Conservation (phyloP, 2,329 filamentous ascomycete species). For the Pseudovirgaria hyperparasitica region DNA sequence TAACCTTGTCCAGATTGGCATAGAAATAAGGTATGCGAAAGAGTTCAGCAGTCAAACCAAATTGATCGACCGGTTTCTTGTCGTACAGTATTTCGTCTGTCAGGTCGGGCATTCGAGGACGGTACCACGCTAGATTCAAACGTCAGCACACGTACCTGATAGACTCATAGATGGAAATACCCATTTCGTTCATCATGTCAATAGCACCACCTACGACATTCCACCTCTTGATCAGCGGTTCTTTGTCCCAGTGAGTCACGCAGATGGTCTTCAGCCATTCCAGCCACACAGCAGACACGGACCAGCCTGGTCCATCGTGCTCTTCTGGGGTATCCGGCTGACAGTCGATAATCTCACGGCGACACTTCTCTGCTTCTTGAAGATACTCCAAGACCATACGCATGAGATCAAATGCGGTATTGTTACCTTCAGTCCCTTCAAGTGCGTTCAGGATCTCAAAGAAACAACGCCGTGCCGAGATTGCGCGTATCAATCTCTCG, state of each 20-base stretch:
- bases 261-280: slow-evolving; percentile 67
- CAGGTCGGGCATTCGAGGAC: too few relatives aligned
- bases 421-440: slow-evolving; percentile 1
- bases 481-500: slow-evolving; percentile 34
- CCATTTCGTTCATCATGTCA: slow-evolving; percentile 57
- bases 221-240: slow-evolving; percentile 54
- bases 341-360: slow-evolving; percentile 8
- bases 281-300: slow-evolving; percentile 28
- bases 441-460: slow-evolving; percentile 31
- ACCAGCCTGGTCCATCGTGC: slow-evolving; percentile 21
- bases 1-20: slow-evolving; percentile 60
- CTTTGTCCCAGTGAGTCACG: slow-evolving; percentile 69
- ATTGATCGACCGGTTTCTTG: too few relatives aligned
- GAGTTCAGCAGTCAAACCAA: too few relatives aligned
- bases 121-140: too few relatives aligned
- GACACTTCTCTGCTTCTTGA: slow-evolving; percentile 11
- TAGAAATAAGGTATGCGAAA: slow-evolving; percentile 67
- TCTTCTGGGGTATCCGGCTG: slow-evolving; percentile 8
- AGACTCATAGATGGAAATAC: slow-evolving; percentile 33
- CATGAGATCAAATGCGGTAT: slow-evolving; percentile 5
- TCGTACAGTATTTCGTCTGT: too few relatives aligned
- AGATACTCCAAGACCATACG: slow-evolving; percentile 15
- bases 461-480: slow-evolving; percentile 37
- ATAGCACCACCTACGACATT: slow-evolving; percentile 66
- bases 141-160: slow-evolving; percentile 1